These are phyloP conservation scores for Mortierella antarctica DNA, from an alignment of 192 early-diverging fungal genomes.

Conservation along the genomic window DNA sequence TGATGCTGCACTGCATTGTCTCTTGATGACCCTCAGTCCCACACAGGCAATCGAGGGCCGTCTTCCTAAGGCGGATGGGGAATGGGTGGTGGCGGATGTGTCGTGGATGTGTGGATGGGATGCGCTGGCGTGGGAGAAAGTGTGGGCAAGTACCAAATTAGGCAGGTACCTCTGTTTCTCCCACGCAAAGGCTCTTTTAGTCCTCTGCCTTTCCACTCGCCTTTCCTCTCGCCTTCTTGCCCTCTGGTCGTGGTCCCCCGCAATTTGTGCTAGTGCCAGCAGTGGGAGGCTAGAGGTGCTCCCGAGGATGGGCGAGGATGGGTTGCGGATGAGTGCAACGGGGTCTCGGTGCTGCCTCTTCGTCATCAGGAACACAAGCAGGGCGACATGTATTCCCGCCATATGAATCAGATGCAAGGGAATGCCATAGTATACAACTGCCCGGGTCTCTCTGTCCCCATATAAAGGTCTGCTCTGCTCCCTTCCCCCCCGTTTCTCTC, in stretches of 20 bases:
- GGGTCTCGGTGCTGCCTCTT: not conserved
- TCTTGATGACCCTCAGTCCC: not conserved
- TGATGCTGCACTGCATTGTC: not conserved
- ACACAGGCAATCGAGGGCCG: not conserved
- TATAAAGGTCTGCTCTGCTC: conserved; percentile 7
- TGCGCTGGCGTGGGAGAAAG: not conserved
- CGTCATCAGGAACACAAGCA: no score
- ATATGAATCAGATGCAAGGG: not conserved
- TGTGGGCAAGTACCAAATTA: conserved; percentile 7
- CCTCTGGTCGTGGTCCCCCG: no score
- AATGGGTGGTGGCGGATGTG: not conserved
- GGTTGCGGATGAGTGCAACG: conserved; percentile 4
- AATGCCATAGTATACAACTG: no score
- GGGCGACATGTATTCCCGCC: no score
- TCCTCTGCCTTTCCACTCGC: no score
- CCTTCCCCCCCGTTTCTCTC: not conserved
- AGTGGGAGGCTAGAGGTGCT: no score
- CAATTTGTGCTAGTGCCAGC: no score
- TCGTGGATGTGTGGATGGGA: not conserved
- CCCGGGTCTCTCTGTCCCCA: not conserved
- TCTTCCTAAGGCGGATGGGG: not conserved
- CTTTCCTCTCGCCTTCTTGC: no score
- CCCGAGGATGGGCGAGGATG: no score
- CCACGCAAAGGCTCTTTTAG: conserved; percentile 14
- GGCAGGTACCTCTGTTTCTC: conserved; percentile 35